Base-by-base conservation (phyloP, 2,329 filamentous ascomycete species). In the Fusarium heterosporum region DNA sequence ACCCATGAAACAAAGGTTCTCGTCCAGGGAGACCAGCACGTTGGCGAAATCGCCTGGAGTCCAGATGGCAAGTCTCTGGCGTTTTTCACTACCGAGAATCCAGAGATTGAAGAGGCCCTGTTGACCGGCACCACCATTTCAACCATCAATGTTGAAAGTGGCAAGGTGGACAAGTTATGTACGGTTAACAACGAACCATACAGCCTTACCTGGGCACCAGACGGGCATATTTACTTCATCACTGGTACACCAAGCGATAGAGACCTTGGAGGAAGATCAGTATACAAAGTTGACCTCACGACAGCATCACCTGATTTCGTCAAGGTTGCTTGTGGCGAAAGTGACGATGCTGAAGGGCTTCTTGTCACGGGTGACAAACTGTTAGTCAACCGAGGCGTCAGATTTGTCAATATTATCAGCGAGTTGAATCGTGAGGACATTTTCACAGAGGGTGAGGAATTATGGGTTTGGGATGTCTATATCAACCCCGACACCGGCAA, bases 1-100 rank as follows among this genome's bases (percentile, higher is more conserved):
- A 76, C 70, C 8, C 58, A 51, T 0, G 70, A 74, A 40, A 60
- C 42, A 1, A 68, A 8, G 16, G 46, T 45, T 5, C 53, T 72
- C 8, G 43, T 71, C 0, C 55, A 29, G 32, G 62, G 45, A 0
- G 39, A 62, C 2, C 57, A 41, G 6, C 66, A 72, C 2, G 9
- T 72, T 4, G 49, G 29, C 1, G 43, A 50, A 6, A 30, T 71
- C 4, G 12, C 29, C 10, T 72, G 70, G 70, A 72, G 70, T 39
- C 61, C 60, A 3, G 58, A 71, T 71, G 46, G 69, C 11, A 48
- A 71, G 29, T 39, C 9, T 0, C 7, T 69, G 2, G 47, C 16
- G 3, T 69, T 66, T 5, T 16, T 49, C 19, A 69, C 47, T 10
- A 38, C 41, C 1, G 28, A 45, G 3, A 69, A 59, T 2, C 47